phyloP scores from a whole-genome alignment of 2,329 filamentous ascomycete species.

The Leptographium flavum region DNA sequence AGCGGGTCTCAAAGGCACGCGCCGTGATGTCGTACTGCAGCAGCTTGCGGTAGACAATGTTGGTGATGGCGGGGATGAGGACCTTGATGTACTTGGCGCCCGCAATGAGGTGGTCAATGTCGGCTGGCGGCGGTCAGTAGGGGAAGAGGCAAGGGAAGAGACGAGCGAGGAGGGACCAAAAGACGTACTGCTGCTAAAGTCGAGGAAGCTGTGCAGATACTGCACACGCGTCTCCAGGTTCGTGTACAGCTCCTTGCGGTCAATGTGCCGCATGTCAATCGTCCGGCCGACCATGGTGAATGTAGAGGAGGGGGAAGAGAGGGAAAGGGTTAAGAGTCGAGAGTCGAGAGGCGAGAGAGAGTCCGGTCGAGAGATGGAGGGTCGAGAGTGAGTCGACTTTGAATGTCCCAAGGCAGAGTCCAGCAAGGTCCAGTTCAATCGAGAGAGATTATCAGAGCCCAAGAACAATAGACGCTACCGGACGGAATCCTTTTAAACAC shows the following conservation, averaged over 20 bases:
- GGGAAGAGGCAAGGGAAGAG: neutral
- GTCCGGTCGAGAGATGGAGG: too few relatives aligned
- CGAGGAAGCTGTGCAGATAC: constrained; percentile 63
- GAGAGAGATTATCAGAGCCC: too few relatives aligned
- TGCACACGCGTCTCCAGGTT: constrained; percentile 54
- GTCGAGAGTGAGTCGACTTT: too few relatives aligned
- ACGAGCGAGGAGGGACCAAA: neutral
- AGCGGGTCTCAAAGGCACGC: constrained; percentile 52
- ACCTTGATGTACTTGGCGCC: constrained; percentile 66
- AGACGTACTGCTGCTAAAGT: constrained; percentile 53
- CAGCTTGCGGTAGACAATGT: constrained; percentile 73
- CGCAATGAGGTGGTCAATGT: constrained; percentile 54
- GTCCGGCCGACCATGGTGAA: constrained; percentile 7
- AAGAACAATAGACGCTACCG: too few relatives aligned
- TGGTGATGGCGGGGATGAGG: constrained; percentile 71
- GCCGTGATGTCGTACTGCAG: constrained; percentile 72
- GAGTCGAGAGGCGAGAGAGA: too few relatives aligned
- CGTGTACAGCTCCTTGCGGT: constrained; percentile 58
- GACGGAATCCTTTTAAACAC: too few relatives aligned
- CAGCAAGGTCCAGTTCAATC: too few relatives aligned
- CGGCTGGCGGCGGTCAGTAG: constrained; percentile 32
- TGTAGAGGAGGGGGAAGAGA: neutral
- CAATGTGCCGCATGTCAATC: constrained; percentile 38
- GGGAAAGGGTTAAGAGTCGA: too few relatives aligned
- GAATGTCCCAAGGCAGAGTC: too few relatives aligned